Evolutionary conservation across 2,329 filamentous ascomycete genomes (phyloP).

Genomic region (Cladosporium sp.): DNA sequence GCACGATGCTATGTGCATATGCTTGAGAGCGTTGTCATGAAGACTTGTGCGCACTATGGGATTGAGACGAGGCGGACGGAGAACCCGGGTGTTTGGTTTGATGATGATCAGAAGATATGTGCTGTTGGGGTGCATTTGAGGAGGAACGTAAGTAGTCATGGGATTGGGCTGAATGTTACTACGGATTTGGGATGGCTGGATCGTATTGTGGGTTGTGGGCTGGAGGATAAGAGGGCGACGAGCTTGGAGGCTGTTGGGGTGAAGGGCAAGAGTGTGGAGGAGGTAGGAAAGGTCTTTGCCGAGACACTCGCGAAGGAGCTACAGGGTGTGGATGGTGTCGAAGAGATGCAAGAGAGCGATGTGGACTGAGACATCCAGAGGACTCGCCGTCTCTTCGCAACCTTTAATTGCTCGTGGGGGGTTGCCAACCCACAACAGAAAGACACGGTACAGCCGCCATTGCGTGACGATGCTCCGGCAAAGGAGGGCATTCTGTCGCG

Average conservation of each 20-base stretch:
- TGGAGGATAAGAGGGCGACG: constrained; percentile 74
- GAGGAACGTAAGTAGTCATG: constrained; percentile 75
- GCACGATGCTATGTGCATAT: constrained; percentile 71
- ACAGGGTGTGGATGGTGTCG: constrained; percentile 22
- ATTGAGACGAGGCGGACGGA: constrained; percentile 59
- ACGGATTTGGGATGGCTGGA: constrained; percentile 59
- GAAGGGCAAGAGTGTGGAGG: constrained; percentile 29
- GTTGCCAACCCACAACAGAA: too few species aligned
- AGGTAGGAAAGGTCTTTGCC: constrained; percentile 38
- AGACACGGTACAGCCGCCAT: too few species aligned
- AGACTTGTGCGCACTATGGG: constrained; percentile 54
- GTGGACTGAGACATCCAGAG: constrained; percentile 1
- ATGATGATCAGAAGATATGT: constrained; percentile 65
- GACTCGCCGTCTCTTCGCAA: too few species aligned
- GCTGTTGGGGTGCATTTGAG: constrained; percentile 88
- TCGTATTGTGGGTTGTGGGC: constrained; percentile 83
- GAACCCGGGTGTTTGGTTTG: constrained; percentile 77
- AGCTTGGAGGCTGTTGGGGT: constrained; percentile 57
- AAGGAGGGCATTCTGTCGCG: too few species aligned
- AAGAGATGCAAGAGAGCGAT: constrained; percentile 16
- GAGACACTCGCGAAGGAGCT: constrained; percentile 30
- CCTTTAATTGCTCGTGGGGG: too few species aligned
- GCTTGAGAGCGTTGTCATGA: constrained; percentile 70
- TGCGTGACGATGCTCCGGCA: too few species aligned
- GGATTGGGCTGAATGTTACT: constrained; percentile 72